Evolutionary conservation across 208 protist species (phyloP), one percentile per base, ranked within the genome.

Genomic region (Trypanosoma scelopori): DNA sequence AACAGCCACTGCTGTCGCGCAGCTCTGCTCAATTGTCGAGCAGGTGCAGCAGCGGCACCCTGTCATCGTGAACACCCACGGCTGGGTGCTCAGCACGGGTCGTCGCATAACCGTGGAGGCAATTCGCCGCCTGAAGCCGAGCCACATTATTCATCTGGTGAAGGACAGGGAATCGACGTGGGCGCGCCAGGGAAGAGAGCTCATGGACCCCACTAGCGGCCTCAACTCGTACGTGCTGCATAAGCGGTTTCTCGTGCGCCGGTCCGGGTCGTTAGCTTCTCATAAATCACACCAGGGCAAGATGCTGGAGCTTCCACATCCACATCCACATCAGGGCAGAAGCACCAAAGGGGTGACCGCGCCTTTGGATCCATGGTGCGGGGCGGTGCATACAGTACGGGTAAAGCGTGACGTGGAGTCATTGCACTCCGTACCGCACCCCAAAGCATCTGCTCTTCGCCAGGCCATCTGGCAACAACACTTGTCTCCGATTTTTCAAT

Each of bases 21-120:
- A 69, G 9, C 32, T 93, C 7, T 87, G 81, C 42, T 71, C 41
- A 18, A 55, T 83, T 46, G 76, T 77, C 3, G 42, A 22, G 12
- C 39, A 28, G 5, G 27, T 91, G 4, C 75, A 76, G 53, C 25
- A 45, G 22, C 71, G 49, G 9, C 73, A 84, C 52, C 85, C 87
- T 12, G 78, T 97, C 5, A 84, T 97, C 15, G 76, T 95, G 37
- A 95, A 95, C 76, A 97, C 89, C 45, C 92, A 97, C 61, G 92
- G 92, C 16, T 97, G 92, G 90, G 84, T 94, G 39, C 73, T 93
- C 45, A 78, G 84, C 52, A 92, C 87, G 12, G 92, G 92, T 0
- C 82, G 88, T 0, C 78, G 92, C 13, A 75, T 81, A 6, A 87
- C 88, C 25, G 75, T 90, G 13, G 87, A 95, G 77, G 74, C 77